Evolutionary conservation across 257 asterid genomes (phyloP).

Genomic region (Schizonepeta tenuifolia): DNA sequence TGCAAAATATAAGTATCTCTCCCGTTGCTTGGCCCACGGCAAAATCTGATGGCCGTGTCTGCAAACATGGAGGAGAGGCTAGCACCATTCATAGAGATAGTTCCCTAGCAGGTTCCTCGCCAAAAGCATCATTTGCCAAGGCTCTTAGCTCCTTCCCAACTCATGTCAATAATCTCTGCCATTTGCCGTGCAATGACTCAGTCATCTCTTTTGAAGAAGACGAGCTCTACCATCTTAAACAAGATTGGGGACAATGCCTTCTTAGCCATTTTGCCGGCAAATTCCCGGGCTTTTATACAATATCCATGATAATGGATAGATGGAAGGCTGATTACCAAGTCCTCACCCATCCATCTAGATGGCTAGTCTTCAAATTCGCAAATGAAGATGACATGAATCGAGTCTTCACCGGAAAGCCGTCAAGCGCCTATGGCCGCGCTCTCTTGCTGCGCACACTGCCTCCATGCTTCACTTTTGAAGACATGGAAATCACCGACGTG

Average conservation of each 20-base stretch:
- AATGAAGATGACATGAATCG: not conserved
- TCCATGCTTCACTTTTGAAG: not conserved
- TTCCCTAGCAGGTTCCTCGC: too few species aligned
- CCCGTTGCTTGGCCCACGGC: too few species aligned
- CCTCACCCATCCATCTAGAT: not conserved
- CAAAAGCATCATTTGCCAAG: too few species aligned
- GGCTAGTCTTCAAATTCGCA: not conserved
- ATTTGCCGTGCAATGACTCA: rapidly evolving
- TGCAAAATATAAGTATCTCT: too few species aligned
- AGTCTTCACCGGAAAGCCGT: not conserved
- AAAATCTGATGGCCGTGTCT: too few species aligned
- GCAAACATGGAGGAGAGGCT: too few species aligned
- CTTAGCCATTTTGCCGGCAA: not conserved
- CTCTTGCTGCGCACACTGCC: not conserved
- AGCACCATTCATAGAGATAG: too few species aligned
- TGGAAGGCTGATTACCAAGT: not conserved
- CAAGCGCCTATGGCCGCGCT: not conserved
- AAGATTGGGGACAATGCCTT: not conserved
- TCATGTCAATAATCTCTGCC: too few species aligned
- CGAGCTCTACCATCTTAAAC: not conserved
- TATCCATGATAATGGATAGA: not conserved
- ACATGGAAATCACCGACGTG: not conserved
- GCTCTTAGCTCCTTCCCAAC: too few species aligned
- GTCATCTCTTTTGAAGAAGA: not conserved
- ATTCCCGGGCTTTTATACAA: not conserved